Evolutionary conservation across 345 rosid species (phyloP), one percentile per base, ranked within the genome.

Genomic region (Boechera retrofracta): DNA sequence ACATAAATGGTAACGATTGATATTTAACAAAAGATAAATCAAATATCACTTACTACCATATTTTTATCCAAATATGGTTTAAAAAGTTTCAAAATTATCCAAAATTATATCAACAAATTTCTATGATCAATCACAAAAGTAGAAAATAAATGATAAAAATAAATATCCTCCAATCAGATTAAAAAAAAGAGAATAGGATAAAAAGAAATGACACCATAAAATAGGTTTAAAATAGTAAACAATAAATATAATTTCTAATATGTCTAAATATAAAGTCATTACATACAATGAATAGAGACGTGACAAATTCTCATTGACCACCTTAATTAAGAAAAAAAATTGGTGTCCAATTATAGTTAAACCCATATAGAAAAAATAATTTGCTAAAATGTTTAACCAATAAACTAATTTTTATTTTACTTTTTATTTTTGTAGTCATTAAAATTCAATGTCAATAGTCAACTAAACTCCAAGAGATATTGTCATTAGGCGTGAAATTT

Each of bases 311-410:
- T 31, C 24, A 53, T 18, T 52, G 52, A 12, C 45, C 41, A 63
- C 4, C 52, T 42, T 51, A 29, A 39, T 31, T 41, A 73, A 32
- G 38, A 7, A 38, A 35, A 72, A 53, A 44, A 31, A 0, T 6
- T 16, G 10, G 6, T 39, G n/a, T 67, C 74, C 59, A 67, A 12
- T 39, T 67, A 29, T 29, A 47, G 73, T 49, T 38, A 38, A 16
- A 18, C 49, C 5, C 26, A 36, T 31, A 12, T 49, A 8, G 21
- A 39, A 39, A 4, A 18, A 38, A 9, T 7, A 10, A 21, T 67
- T 12, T 31, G 35, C 28, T 58, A 16, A 16, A 6, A 10, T 13
- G 7, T 15, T 47, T 18, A 31, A 11, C 51, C 3, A 1, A 12
- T 69, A 70, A 18, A 26, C 42, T 12, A 38, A 53, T 38, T 26